Conservation (phyloP, 2,329 filamentous ascomycete genomes). For the Aspergillus amoenus region DNA sequence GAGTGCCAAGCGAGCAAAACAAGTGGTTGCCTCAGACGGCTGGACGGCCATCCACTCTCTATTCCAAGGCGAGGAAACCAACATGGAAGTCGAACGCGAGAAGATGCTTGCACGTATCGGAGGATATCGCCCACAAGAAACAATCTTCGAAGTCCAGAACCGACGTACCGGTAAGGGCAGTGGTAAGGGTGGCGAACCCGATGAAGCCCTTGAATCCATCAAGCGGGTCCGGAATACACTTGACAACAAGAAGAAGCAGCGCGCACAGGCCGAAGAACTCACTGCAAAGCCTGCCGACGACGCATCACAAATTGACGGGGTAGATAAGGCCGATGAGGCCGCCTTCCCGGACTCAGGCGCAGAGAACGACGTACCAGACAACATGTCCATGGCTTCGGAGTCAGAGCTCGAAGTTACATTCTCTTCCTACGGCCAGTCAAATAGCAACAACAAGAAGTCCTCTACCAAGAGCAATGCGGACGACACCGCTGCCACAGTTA, state of each 20-base stretch:
- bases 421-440: constrained; percentile 56
- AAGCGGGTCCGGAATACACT: constrained; percentile 44
- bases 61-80: constrained; percentile 66
- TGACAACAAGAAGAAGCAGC: constrained; percentile 43
- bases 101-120: constrained; percentile 88
- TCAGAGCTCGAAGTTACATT: constrained; percentile 69
- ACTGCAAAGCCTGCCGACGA: neutral
- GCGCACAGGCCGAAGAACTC: constrained; percentile 30
- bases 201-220: constrained; percentile 61
- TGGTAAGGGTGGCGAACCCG: constrained; percentile 60
- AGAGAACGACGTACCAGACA: constrained; percentile 34
- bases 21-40: constrained; percentile 66
- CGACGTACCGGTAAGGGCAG: constrained; percentile 70
- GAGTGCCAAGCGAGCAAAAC: constrained; percentile 83
- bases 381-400: constrained; percentile 62
- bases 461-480: constrained; percentile 51
- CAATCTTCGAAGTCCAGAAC: constrained; percentile 92
- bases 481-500: constrained; percentile 25
- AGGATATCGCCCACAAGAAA: constrained; percentile 85
- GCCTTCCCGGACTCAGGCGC: constrained; percentile 41
- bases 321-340: constrained; percentile 39
- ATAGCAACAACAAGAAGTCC: constrained; percentile 33
- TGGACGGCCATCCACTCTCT: constrained; percentile 78
- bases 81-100: constrained; percentile 69
- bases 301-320: neutral